Conservation (phyloP, 768 basidiomycete species). For the Ramaria rubella region DNA sequence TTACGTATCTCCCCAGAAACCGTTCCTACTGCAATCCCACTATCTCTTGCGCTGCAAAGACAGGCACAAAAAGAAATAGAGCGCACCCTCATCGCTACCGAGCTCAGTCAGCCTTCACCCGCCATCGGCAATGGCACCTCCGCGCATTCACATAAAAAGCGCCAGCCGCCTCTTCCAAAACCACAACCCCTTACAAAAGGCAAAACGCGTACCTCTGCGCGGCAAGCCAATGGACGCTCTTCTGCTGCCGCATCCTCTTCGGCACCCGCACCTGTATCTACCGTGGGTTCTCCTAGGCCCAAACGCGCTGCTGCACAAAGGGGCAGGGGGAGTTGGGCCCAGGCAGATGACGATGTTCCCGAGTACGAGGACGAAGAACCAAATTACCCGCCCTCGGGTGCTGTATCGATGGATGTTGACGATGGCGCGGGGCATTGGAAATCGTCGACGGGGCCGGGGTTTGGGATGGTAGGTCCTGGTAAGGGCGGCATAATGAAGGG, state of each 20-base stretch:
- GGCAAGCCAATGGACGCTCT: constrained; percentile 8
- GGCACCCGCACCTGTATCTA: background rate
- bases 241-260: background rate
- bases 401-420: background rate
- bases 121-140: background rate
- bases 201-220: constrained; percentile 10
- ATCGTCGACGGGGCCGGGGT: background rate
- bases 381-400: background rate
- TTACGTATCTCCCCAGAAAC: constrained; percentile 40
- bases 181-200: background rate
- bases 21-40: constrained; percentile 54
- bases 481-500: constrained; percentile 11
- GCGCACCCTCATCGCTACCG: constrained; percentile 8
- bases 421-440: background rate
- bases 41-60: constrained; percentile 52
- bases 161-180: constrained; percentile 8
- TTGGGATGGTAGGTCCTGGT: background rate
- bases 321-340: constrained; percentile 4
- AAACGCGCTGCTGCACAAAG: constrained; percentile 10
- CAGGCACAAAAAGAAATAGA: constrained; percentile 47
- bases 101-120: constrained; percentile 1
- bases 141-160: constrained; percentile 6
- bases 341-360: background rate
- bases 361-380: constrained; percentile 5
- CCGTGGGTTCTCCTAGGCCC: background rate